phyloP scores from a whole-genome alignment of 1,284 basidiomycete genomes.

The Waitea zeae region DNA sequence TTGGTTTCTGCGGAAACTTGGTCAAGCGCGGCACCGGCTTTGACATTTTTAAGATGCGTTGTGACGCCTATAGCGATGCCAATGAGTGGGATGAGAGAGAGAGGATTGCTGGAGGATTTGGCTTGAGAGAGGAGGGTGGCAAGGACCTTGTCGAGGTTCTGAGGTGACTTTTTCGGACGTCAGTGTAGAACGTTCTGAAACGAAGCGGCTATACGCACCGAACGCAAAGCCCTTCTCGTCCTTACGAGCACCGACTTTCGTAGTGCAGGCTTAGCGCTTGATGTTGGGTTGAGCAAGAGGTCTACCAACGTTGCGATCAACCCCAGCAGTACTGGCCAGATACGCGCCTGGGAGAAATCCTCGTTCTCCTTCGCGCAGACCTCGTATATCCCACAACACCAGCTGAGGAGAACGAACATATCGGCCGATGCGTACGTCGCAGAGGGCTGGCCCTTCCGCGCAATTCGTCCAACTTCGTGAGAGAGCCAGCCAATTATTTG shows the following conservation, averaged over 20 bases:
- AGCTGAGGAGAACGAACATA: constrained; percentile 56
- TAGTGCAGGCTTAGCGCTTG: constrained; percentile 37
- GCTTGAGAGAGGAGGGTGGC: constrained; percentile 27
- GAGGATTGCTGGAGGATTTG: constrained; percentile 29
- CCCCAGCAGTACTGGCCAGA: constrained; percentile 31
- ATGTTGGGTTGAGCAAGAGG: constrained; percentile 30
- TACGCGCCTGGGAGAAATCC: constrained; percentile 20
- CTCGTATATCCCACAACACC: constrained; percentile 52
- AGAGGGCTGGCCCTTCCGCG: constrained; percentile 21
- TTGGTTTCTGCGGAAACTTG: too few relatives aligned
- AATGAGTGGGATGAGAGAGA: constrained; percentile 32
- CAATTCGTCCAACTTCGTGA: constrained; percentile 38
- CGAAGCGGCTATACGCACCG: constrained; percentile 19
- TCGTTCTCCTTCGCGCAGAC: constrained; percentile 25
- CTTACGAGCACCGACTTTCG: constrained; percentile 42
- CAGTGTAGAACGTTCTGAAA: constrained; percentile 2
- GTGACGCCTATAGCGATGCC: constrained; percentile 45
- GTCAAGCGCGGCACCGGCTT: too few relatives aligned
- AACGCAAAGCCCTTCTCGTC: constrained; percentile 44
- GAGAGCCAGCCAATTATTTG: constrained; percentile 58
- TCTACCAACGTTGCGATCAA: constrained; percentile 43
- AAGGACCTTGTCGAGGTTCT: constrained; percentile 28
- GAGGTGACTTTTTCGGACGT: constrained; percentile 20
- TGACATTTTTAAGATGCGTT: constrained; percentile 41
- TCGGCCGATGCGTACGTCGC: constrained; percentile 48